These are phyloP conservation scores for Phaeophleospora eucalypticola DNA, from an alignment of 2,329 filamentous ascomycete species.

Conservation along the genomic window DNA sequence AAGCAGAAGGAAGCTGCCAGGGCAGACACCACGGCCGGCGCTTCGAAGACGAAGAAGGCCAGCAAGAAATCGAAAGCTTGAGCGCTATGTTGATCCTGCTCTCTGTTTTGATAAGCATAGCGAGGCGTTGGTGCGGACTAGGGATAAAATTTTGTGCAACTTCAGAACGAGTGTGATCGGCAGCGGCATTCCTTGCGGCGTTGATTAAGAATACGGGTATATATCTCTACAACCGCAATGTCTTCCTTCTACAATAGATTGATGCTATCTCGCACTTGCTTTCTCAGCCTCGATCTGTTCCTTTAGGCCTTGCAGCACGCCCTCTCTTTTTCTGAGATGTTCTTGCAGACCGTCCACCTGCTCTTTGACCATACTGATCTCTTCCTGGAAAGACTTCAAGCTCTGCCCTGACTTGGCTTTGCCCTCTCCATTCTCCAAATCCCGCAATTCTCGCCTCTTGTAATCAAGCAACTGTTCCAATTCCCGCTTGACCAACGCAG, in stretches of 20 bases:
- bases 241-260: background rate
- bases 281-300: conserved; percentile 79
- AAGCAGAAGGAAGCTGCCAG: conserved; percentile 26
- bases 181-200: background rate
- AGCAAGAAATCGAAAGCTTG: conserved; percentile 1
- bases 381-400: conserved; percentile 74
- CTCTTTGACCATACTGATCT: conserved; percentile 85
- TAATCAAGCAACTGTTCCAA: conserved; percentile 92
- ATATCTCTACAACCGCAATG: background rate
- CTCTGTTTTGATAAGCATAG: conserved; percentile 6
- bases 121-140: conserved; percentile 4
- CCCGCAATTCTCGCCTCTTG: conserved; percentile 75
- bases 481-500: conserved; percentile 88
- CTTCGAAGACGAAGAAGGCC: conserved; percentile 5
- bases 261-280: conserved; percentile 16
- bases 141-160: no score
- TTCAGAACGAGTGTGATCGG: no score
- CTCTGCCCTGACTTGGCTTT: conserved; percentile 66
- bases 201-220: background rate
- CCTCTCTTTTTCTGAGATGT: conserved; percentile 73
- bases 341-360: conserved; percentile 86
- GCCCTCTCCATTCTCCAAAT: conserved; percentile 67
- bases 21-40: conserved; percentile 1
- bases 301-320: conserved; percentile 70
- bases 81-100: background rate